phyloP scores from a whole-genome alignment of 495 filamentous ascomycete genomes.

The Tuber aestivum region DNA sequence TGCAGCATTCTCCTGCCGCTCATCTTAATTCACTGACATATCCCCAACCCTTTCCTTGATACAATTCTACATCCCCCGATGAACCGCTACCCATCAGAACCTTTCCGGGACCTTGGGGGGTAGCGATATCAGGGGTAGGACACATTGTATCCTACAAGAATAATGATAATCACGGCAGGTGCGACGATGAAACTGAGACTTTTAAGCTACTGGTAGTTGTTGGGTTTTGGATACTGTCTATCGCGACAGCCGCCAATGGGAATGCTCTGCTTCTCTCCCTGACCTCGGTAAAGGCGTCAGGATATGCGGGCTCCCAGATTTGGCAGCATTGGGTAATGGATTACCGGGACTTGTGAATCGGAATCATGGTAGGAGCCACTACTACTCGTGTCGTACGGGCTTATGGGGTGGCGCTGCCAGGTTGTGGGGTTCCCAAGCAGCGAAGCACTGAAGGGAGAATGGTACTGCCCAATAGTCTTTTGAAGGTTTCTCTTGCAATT shows the following conservation, averaged over 20 bases:
- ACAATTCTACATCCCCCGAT: neutral
- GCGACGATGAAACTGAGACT: neutral
- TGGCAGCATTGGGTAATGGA: neutral
- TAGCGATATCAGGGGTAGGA: neutral
- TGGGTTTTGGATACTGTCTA: neutral
- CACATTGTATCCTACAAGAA: too few relatives aligned
- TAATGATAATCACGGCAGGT: neutral
- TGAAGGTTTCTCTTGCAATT: neutral
- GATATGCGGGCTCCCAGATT: neutral
- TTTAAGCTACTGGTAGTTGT: neutral
- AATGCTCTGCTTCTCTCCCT: neutral
- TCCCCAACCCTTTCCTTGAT: neutral
- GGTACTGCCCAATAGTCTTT: neutral
- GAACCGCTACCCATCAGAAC: neutral
- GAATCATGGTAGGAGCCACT: neutral
- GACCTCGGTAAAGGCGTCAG: neutral
- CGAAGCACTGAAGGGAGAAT: neutral
- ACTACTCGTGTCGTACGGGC: too few relatives aligned
- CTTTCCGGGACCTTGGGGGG: neutral
- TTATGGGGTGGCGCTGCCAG: neutral
- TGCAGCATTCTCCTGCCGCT: neutral
- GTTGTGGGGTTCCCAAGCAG: neutral
- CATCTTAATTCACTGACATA: neutral
- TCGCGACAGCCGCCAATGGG: neutral
- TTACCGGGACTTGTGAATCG: neutral